Base-by-base conservation (phyloP, 169 alveolate genomes). In the Besnoitia besnoiti region DNA sequence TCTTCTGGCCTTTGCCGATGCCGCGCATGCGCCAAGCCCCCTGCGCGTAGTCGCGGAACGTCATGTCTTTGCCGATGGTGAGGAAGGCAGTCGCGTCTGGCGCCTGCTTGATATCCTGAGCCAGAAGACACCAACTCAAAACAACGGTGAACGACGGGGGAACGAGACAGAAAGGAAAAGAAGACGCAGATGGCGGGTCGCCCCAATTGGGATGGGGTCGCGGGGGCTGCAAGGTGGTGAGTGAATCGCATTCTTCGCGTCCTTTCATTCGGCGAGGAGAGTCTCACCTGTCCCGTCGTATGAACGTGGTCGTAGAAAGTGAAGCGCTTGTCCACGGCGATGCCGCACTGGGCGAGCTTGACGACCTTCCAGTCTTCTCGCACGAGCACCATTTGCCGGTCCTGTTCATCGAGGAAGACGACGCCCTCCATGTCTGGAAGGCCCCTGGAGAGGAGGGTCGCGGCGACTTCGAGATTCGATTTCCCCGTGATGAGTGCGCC, bases 21-120 rank as follows among this genome's bases (percentile, higher is more conserved):
- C 94, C 95, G 33, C 99, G 96, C 98, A 98, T 96, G 50, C 99
- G 94, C 95, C 96, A 98, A 47, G 98, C 98, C 35, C 99, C 99
- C 93, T 98, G 99, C 46, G 98, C 97, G 80, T 95, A 97, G 82
- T 97, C 98, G 37, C 98, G 95, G 92, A 96, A 93, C 8, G 98
- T 95, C 93, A 97, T 97, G 93, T 98, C 98, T 84, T 97, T 97
- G 55, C 98, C 98, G 33, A 98, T 90, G 27, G 99, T 98, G 35
- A 98, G 94, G 85, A 96, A 92, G 33, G 99, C 98, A 51, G 91
- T 88, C 33, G 98, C 98, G 49, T 95, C 96, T 42, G 98, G 96
- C 73, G 98, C 96, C 92, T 98, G 99, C 90, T 95, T 96, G 79
- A 98, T 97, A 90, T 98, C 99, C 96, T 97, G 98, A 40, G 30